Conservation (phyloP, 1,284 basidiomycete genomes). For the Salmacisia buchloeana region DNA sequence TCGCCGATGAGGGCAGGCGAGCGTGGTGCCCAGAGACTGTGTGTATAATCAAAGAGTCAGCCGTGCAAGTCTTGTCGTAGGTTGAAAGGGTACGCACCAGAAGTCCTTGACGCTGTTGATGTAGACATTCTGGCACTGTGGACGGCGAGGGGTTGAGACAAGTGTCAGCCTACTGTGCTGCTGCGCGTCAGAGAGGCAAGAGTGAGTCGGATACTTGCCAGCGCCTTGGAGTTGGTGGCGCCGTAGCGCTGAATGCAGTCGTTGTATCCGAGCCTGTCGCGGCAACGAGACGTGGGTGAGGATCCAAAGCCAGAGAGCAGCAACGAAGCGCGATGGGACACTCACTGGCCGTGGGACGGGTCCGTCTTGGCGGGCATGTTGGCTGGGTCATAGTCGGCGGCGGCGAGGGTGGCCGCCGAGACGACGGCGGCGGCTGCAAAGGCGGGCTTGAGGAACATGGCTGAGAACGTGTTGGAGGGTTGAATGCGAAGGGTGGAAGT, state of each 20-base stretch:
- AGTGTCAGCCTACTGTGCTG: too few relatives aligned
- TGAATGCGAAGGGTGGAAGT: not conserved
- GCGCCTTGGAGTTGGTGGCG: conserved; percentile 2
- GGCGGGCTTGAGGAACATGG: conserved; percentile 4
- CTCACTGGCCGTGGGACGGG: conserved; percentile 19
- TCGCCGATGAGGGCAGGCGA: conserved; percentile 26
- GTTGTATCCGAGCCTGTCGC: conserved; percentile 16
- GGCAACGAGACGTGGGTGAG: too few relatives aligned
- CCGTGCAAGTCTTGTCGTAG: too few relatives aligned
- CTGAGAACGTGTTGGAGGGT: not conserved
- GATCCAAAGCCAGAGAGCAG: not conserved
- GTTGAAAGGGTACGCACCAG: too few relatives aligned
- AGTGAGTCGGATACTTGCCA: not conserved
- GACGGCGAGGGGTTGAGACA: not conserved
- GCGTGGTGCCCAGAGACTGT: conserved; percentile 38
- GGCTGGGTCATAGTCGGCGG: conserved; percentile 24
- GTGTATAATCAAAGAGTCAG: too few relatives aligned
- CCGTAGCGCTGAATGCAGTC: conserved; percentile 21
- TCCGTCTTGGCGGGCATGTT: conserved; percentile 42
- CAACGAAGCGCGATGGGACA: too few relatives aligned
- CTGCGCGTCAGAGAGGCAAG: too few relatives aligned
- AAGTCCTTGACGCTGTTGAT: conserved; percentile 18
- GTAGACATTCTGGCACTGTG: conserved; percentile 16
- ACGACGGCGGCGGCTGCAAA: conserved; percentile 2
- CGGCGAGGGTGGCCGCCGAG: conserved; percentile 3